A percentile compares a stretch with the other conserved stretches of the same genome.
Conservation (phyloP, 257 asterid species). For the Capsicum chinense region DNA sequence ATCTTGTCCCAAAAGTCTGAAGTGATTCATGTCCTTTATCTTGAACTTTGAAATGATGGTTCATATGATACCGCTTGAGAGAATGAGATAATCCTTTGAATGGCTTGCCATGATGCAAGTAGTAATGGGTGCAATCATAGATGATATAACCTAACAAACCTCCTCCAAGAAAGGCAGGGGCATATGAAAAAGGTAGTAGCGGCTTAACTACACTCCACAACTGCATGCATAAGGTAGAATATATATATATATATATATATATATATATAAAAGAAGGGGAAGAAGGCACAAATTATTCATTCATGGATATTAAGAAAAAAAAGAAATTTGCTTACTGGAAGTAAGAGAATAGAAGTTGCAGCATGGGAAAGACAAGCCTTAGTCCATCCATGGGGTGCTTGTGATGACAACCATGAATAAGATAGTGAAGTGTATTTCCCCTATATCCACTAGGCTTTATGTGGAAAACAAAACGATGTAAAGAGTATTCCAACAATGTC, state of each 20-base stretch:
- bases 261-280: too few species aligned
- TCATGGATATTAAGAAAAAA: too few species aligned
- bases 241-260: too few species aligned
- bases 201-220: constrained; percentile 63
- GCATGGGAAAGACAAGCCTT: constrained; percentile 56
- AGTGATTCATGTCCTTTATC: constrained; percentile 84
- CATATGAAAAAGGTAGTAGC: constrained; percentile 56
- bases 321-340: constrained; percentile 38
- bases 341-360: constrained; percentile 49
- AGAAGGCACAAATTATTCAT: too few species aligned
- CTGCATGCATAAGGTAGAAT: constrained; percentile 44
- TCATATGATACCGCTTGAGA: constrained; percentile 89
- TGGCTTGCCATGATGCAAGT: constrained; percentile 90
- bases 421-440: constrained; percentile 55
- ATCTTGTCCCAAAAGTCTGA: constrained; percentile 88
- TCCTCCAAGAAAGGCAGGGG: constrained; percentile 86
- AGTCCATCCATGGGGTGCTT: constrained; percentile 61
- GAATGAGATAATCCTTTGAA: constrained; percentile 52
- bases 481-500: constrained; percentile 50
- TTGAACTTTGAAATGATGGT: constrained; percentile 90
- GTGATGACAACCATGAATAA: constrained; percentile 59
- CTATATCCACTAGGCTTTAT: constrained; percentile 48
- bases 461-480: constrained; percentile 55
- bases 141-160: constrained; percentile 82
- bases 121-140: constrained; percentile 91